A percentile compares a stretch with the other conserved stretches of the same genome.
phyloP scores from a whole-genome alignment of 2,329 filamentous ascomycete species.

The Stylonectria norvegica region DNA sequence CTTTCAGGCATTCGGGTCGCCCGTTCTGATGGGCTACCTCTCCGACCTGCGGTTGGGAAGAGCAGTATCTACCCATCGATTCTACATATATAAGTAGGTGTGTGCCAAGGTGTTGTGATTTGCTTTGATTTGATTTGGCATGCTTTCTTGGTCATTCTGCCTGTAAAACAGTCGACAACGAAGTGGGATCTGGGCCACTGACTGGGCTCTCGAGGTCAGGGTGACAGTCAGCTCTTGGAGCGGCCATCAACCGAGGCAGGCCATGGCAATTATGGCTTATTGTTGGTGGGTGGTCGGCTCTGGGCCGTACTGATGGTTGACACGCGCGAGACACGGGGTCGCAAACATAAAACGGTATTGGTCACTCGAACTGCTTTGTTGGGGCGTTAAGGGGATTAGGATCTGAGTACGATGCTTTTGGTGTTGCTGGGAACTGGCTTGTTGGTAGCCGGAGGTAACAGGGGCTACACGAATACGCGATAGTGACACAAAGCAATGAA shows the following conservation, averaged over 20 bases:
- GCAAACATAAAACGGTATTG: conserved; percentile 47
- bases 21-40: too few relatives aligned
- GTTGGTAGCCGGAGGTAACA: conserved; percentile 29
- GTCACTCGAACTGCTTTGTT: conserved; percentile 26
- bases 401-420: conserved; percentile 26
- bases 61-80: conserved; percentile 8
- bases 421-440: conserved; percentile 25
- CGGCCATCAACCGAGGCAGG: too few relatives aligned
- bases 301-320: too few relatives aligned
- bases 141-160: too few relatives aligned
- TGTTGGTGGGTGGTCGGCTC: too few relatives aligned
- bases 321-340: too few relatives aligned
- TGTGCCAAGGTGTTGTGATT: conserved; percentile 11
- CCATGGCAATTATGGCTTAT: too few relatives aligned
- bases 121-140: too few relatives aligned
- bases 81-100: conserved; percentile 22
- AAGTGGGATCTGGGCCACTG: conserved; percentile 20
- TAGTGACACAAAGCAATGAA: conserved; percentile 22
- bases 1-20: too few relatives aligned
- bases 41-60: too few relatives aligned
- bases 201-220: conserved; percentile 18
- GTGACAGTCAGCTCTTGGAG: too few relatives aligned
- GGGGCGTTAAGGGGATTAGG: conserved; percentile 25
- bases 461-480: conserved; percentile 25
- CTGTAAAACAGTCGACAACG: conserved; percentile 31